Conservation (phyloP, 345 rosid species). For the Eucalyptus pauciflora region DNA sequence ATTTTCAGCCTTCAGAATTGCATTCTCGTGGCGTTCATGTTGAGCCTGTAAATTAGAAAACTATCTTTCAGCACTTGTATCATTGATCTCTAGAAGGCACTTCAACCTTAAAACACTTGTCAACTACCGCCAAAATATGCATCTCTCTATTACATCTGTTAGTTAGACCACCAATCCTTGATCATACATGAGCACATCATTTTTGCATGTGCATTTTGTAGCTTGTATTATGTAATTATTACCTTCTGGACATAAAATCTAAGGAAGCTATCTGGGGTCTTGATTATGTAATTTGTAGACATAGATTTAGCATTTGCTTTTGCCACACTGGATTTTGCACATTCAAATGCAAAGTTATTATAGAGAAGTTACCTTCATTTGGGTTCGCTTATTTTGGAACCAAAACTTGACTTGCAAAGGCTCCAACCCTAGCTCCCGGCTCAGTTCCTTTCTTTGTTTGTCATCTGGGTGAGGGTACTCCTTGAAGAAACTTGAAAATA, state of each 20-base stretch:
- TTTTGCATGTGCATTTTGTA: neutral
- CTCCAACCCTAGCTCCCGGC: constrained; percentile 66
- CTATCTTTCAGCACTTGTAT: neutral
- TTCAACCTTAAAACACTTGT: neutral
- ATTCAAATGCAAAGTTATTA: neutral
- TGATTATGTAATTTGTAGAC: neutral
- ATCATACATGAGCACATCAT: neutral
- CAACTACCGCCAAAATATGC: neutral
- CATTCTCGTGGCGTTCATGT: constrained; percentile 75
- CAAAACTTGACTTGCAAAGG: constrained; percentile 92
- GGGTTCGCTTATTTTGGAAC: constrained; percentile 99
- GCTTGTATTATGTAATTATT: neutral
- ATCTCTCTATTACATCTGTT: neutral
- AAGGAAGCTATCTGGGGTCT: neutral
- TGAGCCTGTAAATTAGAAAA: constrained; percentile 40
- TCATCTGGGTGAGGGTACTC: constrained; percentile 97
- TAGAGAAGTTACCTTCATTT: constrained; percentile 63
- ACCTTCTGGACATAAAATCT: neutral
- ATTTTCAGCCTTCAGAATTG: constrained; percentile 69
- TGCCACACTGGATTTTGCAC: neutral
- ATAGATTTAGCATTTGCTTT: neutral
- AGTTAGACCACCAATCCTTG: neutral
- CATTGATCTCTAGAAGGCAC: neutral
- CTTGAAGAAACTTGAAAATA: constrained; percentile 58
- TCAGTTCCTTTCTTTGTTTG: constrained; percentile 85